Conservation (phyloP, 768 basidiomycete genomes). For the Rhodotorula toruloides region DNA sequence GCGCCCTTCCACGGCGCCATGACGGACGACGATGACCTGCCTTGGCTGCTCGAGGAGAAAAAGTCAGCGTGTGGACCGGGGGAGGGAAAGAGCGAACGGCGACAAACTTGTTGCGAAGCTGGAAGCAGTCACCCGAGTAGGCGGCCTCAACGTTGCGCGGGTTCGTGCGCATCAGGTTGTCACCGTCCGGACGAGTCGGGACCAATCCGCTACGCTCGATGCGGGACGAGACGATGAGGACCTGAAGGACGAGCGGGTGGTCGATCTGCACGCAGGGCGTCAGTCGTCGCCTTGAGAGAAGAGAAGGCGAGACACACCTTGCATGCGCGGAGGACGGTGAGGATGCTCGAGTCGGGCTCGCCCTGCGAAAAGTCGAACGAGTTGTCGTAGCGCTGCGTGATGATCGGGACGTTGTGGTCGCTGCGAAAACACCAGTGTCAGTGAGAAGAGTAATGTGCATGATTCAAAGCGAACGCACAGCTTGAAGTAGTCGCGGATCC, state of each 20-base stretch:
- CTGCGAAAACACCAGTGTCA: constrained; percentile 45
- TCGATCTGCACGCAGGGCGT: constrained; percentile 55
- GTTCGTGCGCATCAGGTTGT: constrained; percentile 48
- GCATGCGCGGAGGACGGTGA: constrained; percentile 75
- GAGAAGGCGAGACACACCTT: constrained; percentile 54
- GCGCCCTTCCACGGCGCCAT: constrained; percentile 29
- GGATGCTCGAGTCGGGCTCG: constrained; percentile 60
- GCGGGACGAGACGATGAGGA: constrained; percentile 66
- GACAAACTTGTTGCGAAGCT: constrained; percentile 19
- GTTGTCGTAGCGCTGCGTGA: constrained; percentile 55
- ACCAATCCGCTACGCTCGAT: constrained; percentile 73
- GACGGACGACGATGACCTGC: constrained; percentile 12
- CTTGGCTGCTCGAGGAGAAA: constrained; percentile 8
- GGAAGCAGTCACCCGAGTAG: constrained; percentile 31
- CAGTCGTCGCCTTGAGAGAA: neutral
- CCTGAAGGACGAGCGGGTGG: constrained; percentile 67
- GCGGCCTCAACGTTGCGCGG: constrained; percentile 26
- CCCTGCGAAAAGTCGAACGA: constrained; percentile 73
- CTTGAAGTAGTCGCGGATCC: constrained; percentile 48
- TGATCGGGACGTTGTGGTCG: constrained; percentile 51
- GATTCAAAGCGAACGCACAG: constrained; percentile 4
- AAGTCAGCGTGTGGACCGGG: too few species aligned
- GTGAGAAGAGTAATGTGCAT: neutral
- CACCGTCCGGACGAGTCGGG: constrained; percentile 59
- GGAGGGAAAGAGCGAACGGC: neutral